Base-by-base conservation (phyloP, 1,139 yeast species). In the Suhomyces maxii region DNA sequence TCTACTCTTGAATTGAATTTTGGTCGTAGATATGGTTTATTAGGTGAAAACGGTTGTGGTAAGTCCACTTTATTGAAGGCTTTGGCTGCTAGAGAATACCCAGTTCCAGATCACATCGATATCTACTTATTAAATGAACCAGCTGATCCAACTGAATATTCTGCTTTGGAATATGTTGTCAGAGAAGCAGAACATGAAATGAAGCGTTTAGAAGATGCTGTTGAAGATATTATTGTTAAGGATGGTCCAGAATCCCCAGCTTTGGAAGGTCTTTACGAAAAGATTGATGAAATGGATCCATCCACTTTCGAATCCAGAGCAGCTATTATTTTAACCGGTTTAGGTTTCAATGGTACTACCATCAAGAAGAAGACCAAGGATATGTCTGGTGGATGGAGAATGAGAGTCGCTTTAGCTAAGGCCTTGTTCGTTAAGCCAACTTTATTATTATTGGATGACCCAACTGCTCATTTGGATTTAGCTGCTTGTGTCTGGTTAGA, bases 401-500 rank as follows among this genome's bases (percentile, higher is more conserved):
- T 87, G 95, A 85, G 95, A 71, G 95, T 87, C 51, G 93, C 95
- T 34, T 77, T 87, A 47, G 89, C 91, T 54, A 86, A 86, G 73
- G 95, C 95, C 23, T 77, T 86, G 59, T 85, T 86, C 76, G 95
- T 89, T 54, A 88, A 89, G 72, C 96, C 96, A 63, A 86, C 95
- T 46, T 72, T 89, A 59, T 76, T 89, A 61, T 77, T 89, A 59
- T 80, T 89, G 67, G 99, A 93, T 77, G 99, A 93, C 70, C 99
- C 99, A 63, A 95, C 99, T 58, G 99, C 99, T 53, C 99, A 93
- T 75, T 88, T 93, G 82, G 99, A 93, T 78, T 82, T 95, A 68
- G 97, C 93, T 70, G 99, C 99, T 51, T 93, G 98, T 86, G 99
- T 95, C 64, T 93, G 99, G 99, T 82, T 93, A 71, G 99, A 93